Evolutionary conservation across 2,329 filamentous ascomycete genomes (phyloP).

Genomic region (Arthrobotrys sinensis): DNA sequence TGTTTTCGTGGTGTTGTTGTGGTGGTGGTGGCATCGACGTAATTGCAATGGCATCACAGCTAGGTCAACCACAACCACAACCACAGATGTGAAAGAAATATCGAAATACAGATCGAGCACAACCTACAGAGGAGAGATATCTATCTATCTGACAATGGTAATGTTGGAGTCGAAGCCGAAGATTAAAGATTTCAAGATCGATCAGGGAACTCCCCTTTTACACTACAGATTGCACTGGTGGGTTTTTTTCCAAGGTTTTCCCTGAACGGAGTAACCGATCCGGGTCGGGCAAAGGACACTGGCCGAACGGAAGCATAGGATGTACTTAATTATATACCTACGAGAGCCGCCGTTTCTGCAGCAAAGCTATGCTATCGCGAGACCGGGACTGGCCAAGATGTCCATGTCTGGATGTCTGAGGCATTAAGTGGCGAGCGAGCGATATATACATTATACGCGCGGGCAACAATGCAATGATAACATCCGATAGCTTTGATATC

Average conservation of each 20-base stretch:
- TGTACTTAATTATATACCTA: neutral
- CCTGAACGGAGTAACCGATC: constrained; percentile 19
- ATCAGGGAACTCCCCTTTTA: neutral
- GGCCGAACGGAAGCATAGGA: constrained; percentile 11
- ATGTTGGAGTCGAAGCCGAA: too few relatives aligned
- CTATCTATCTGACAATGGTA: too few relatives aligned
- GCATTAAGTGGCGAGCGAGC: neutral
- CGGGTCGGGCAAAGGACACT: constrained; percentile 33
- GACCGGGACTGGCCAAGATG: too few relatives aligned
- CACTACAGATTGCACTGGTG: too few relatives aligned
- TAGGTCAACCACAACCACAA: too few relatives aligned
- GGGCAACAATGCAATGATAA: too few relatives aligned
- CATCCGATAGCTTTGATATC: too few relatives aligned
- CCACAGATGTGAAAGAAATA: too few relatives aligned
- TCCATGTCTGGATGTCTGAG: neutral
- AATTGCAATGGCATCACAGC: neutral
- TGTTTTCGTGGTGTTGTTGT: constrained; percentile 11
- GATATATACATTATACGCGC: neutral
- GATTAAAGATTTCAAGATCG: neutral
- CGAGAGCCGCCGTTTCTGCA: too few relatives aligned
- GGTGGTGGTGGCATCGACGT: constrained; percentile 18
- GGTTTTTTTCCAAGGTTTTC: constrained; percentile 7
- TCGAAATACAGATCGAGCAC: too few relatives aligned
- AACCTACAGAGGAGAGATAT: too few relatives aligned
- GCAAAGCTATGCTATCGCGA: too few relatives aligned